Percentiles rank a stretch among this genome's conserved stretches.
Conservation (phyloP, 495 filamentous ascomycete species). For the Hyaloscypha bicolor region DNA sequence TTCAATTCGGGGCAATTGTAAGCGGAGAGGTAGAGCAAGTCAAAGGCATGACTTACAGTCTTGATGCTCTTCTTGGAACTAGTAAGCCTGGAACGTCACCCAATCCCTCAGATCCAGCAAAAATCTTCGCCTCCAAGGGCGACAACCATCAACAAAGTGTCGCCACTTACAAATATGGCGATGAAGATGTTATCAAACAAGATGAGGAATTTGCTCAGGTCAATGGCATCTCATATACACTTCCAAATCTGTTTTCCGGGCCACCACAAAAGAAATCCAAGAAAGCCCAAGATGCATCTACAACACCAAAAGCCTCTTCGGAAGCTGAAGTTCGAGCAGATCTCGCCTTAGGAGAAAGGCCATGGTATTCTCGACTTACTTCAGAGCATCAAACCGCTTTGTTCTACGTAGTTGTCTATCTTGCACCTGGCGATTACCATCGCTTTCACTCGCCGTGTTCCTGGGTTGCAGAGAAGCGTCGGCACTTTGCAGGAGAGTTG, state of each 20-base stretch:
- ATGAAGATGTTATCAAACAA: slow-evolving; percentile 67
- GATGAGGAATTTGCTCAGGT: slow-evolving; percentile 94
- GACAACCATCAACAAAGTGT: slow-evolving; percentile 17
- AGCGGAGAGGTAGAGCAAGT: slow-evolving; percentile 97
- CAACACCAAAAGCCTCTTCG: slow-evolving; percentile 62
- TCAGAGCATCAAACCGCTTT: slow-evolving; percentile 65
- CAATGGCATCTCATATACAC: slow-evolving; percentile 95
- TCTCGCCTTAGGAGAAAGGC: slow-evolving; percentile 70
- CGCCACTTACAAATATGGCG: slow-evolving; percentile 30
- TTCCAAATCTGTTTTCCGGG: slow-evolving; percentile 88
- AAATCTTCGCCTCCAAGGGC: slow-evolving; percentile 21
- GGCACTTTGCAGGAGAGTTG: slow-evolving; percentile 95
- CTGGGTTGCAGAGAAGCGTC: slow-evolving; percentile 89
- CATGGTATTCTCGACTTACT: slow-evolving; percentile 74
- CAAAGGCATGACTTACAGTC: slow-evolving; percentile 96
- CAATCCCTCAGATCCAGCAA: slow-evolving; percentile 18
- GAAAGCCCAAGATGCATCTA: slow-evolving; percentile 61
- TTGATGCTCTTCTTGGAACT: slow-evolving; percentile 87
- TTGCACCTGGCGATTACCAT: slow-evolving; percentile 98
- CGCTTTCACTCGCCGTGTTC: slow-evolving; percentile 92
- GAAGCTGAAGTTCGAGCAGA: slow-evolving; percentile 84
- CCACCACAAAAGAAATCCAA: slow-evolving; percentile 35
- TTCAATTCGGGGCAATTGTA: slow-evolving; percentile 92
- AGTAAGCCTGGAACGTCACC: slow-evolving; percentile 42
- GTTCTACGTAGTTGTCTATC: slow-evolving; percentile 94